These are phyloP conservation scores for Peronospora destructor DNA, from an alignment of 352 stramenopile species.

Conservation along the genomic window DNA sequence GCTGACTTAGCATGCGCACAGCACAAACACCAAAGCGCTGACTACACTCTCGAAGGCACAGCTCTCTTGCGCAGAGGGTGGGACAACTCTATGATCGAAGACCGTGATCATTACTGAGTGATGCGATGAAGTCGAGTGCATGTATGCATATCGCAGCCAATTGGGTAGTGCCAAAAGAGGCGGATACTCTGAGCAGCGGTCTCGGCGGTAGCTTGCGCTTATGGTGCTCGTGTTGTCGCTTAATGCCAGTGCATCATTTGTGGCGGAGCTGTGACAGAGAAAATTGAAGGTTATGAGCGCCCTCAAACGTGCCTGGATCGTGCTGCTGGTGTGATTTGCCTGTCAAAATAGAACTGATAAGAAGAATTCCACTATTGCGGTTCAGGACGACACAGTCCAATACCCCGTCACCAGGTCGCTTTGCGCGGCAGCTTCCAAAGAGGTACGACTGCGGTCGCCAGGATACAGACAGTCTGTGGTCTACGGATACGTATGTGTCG, in stretches of 20 bases:
- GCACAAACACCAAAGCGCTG: constrained; percentile 1
- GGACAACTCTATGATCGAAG: background rate
- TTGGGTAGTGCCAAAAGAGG: constrained; percentile 10
- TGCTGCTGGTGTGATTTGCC: constrained; percentile 3
- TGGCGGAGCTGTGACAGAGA: constrained; percentile 6
- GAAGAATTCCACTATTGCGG: background rate
- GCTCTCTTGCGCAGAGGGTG: constrained; percentile 1
- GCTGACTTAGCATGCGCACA: background rate
- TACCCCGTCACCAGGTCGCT: background rate
- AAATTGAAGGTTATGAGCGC: constrained; percentile 3
- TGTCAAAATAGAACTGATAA: constrained; percentile 2
- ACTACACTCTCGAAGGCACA: constrained; percentile 3
- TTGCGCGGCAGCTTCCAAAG: background rate
- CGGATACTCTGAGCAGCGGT: background rate
- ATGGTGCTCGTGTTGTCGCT: constrained; percentile 10
- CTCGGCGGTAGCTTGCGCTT: background rate
- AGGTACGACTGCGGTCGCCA: background rate
- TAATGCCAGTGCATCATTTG: constrained; percentile 10
- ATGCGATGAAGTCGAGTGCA: constrained; percentile 7
- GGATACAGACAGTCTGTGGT: background rate
- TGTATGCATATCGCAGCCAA: background rate
- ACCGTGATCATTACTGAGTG: background rate
- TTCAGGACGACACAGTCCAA: background rate
- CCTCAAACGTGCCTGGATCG: constrained; percentile 5
- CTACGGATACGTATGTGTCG: background rate